These are phyloP conservation scores for Leptographium procerum DNA, from an alignment of 2,329 filamentous ascomycete genomes.

Conservation along the genomic window DNA sequence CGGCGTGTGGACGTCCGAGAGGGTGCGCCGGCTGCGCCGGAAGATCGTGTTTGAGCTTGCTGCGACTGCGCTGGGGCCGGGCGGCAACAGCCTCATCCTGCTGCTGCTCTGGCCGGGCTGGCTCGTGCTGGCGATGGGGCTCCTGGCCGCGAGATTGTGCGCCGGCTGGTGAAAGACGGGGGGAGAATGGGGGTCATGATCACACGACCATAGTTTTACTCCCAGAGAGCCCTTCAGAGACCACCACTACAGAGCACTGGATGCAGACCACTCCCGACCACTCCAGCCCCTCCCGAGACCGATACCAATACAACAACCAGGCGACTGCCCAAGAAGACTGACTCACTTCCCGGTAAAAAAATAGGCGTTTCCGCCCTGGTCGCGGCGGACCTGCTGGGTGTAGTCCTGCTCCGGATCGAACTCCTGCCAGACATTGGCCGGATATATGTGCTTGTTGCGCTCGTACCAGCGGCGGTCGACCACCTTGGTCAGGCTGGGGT, in stretches of 20 bases:
- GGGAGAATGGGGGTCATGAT: too few species aligned
- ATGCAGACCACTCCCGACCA: neutral
- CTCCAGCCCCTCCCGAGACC: too few species aligned
- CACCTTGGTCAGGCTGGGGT: conserved; percentile 78
- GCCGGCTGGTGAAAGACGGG: conserved; percentile 18
- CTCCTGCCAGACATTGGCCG: conserved; percentile 88
- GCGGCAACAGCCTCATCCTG: conserved; percentile 35
- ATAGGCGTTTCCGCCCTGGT: conserved; percentile 82
- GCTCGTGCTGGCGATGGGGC: conserved; percentile 31
- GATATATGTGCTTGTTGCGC: conserved; percentile 95
- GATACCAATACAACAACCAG: too few species aligned
- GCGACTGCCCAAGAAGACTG: too few species aligned
- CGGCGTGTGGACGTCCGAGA: conserved; percentile 2
- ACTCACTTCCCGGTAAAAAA: conserved; percentile 55
- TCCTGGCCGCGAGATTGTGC: conserved; percentile 22
- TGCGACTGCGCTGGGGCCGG: conserved; percentile 36
- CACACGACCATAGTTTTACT: too few species aligned
- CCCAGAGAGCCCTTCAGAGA: too few species aligned
- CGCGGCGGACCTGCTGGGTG: conserved; percentile 62
- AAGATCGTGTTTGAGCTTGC: conserved; percentile 34
- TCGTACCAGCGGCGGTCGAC: conserved; percentile 97
- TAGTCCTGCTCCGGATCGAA: conserved; percentile 89
- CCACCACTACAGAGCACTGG: too few species aligned
- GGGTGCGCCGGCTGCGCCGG: conserved; percentile 9
- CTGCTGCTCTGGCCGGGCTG: conserved; percentile 48